Evolutionary conservation across 2,329 filamentous ascomycete genomes (phyloP), one percentile per base, ranked within the genome.

Genomic region (Hypoxylon sp.): DNA sequence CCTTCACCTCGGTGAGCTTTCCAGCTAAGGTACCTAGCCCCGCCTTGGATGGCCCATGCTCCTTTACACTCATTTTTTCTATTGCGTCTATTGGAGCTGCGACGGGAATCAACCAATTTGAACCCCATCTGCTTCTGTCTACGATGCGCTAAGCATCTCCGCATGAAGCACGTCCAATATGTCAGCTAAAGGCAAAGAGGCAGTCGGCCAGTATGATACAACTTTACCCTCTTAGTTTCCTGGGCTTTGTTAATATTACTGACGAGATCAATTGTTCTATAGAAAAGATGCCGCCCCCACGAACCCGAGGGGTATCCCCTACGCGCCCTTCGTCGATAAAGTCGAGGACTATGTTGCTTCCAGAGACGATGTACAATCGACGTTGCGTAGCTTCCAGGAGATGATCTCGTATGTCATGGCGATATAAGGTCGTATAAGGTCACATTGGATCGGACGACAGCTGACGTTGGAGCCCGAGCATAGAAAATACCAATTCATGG

Each of bases 401-500:
- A 94, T 95, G 90, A 95, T 95, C 61, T 90, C 89, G 89, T 94
- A 80, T 72, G 81, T 75, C 51, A 12, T 15, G 17, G 13, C n/a
- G 21, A 15, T 5, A 36, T 23, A 26, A 7, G 12, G 2, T 9
- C 13, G 8, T 40, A 26, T 20, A 19, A 2, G 5, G 4, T 3
- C 21, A 15, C 7, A 20, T 9, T 29, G 17, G 6, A n/a, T 19
- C 13, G n/a, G 26, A 36, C 11, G 12, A 43, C 34, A 26, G 40
- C 53, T 51, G 29, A 48, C 42, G 19, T 50, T 34, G n/a, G 20
- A 19, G 7, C 19, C 25, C 59, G 58, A 29, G 63, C 57, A 34
- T 69, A 96, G 91, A 64, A 99, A 99, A 81, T 99, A 99, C 77
- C 94, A 97, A 73, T 99, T 97, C 76, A 99, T 99, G 94, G 91